Evolutionary conservation across 306 rosid genomes (phyloP).

Genomic region (Erythrophleum fordii): DNA sequence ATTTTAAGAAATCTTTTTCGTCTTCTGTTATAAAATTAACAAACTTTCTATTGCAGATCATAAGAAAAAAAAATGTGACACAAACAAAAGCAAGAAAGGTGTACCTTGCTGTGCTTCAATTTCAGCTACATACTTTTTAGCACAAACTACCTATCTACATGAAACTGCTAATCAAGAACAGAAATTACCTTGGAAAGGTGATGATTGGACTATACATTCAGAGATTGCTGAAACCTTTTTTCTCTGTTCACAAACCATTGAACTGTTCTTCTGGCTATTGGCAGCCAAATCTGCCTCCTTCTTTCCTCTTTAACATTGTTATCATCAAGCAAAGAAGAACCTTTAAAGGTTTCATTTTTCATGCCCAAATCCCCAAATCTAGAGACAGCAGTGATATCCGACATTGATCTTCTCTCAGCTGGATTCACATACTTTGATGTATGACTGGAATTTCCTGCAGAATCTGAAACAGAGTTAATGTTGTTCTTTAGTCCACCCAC

Average conservation of each 20-base stretch:
- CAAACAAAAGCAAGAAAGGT: conserved; percentile 33
- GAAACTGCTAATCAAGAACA: conserved; percentile 30
- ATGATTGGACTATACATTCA: conserved; percentile 53
- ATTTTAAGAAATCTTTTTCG: background rate
- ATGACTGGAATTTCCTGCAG: conserved; percentile 13
- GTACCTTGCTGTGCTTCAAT: conserved; percentile 38
- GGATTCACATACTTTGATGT: conserved; percentile 47
- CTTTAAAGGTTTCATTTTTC: conserved; percentile 40
- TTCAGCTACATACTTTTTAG: conserved; percentile 27
- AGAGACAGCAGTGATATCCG: conserved; percentile 76
- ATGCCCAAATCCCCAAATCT: conserved; percentile 62
- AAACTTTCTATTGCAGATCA: conserved; percentile 10
- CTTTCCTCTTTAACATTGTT: conserved; percentile 66
- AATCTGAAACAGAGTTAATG: conserved; percentile 42
- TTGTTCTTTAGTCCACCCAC: conserved; percentile 40
- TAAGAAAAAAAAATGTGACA: conserved; percentile 17
- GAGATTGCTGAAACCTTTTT: conserved; percentile 59
- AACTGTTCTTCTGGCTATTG: conserved; percentile 87
- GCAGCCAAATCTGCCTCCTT: conserved; percentile 74
- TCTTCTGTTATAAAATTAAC: conserved; percentile 5
- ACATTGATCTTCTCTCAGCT: conserved; percentile 72
- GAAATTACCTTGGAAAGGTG: conserved; percentile 31
- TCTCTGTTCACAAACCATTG: conserved; percentile 94
- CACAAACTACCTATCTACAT: conserved; percentile 40
- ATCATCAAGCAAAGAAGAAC: conserved; percentile 48